These are phyloP conservation scores for Orbilia ellipsospora DNA, from an alignment of 2,329 filamentous ascomycete genomes.

Conservation along the genomic window DNA sequence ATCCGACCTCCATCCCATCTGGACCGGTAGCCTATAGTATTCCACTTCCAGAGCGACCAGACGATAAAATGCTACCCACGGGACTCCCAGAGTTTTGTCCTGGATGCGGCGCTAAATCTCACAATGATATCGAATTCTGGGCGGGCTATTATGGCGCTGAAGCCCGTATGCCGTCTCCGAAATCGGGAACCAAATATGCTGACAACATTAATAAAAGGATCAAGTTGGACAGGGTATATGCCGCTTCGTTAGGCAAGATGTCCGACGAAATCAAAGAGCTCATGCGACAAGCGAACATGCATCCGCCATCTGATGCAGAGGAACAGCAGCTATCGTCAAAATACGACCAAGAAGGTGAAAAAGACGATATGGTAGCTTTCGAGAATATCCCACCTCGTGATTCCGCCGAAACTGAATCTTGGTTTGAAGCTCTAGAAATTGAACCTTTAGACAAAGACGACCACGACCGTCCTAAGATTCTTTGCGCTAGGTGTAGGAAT, in stretches of 20 bases:
- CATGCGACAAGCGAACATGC: slow-evolving; percentile 36
- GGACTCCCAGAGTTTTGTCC: slow-evolving; percentile 70
- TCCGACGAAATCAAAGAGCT: slow-evolving; percentile 44
- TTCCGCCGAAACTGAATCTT: slow-evolving; percentile 20
- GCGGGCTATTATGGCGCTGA: slow-evolving; percentile 68
- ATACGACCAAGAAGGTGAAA: slow-evolving; percentile 2
- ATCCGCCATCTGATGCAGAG: slow-evolving; percentile 19
- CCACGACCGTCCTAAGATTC: slow-evolving; percentile 63
- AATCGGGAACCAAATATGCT: slow-evolving; percentile 63
- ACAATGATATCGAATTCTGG: slow-evolving; percentile 67
- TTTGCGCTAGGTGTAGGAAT: slow-evolving; percentile 89
- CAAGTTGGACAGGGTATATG: slow-evolving; percentile 50
- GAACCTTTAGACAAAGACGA: not conserved
- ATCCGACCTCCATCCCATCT: slow-evolving; percentile 27
- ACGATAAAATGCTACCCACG: slow-evolving; percentile 6
- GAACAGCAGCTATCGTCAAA: not conserved
- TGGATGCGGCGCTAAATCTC: slow-evolving; percentile 74
- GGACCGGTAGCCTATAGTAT: slow-evolving; percentile 13
- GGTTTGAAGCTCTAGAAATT: slow-evolving; percentile 16
- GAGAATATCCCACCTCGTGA: slow-evolving; percentile 4
- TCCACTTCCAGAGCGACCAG: slow-evolving; percentile 19
- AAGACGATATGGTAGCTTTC: slow-evolving; percentile 3
- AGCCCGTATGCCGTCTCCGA: slow-evolving; percentile 60
- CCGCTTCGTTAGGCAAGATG: slow-evolving; percentile 20
- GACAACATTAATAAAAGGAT: slow-evolving; percentile 51